Evolutionary conservation across 2,329 filamentous ascomycete species (phyloP), one percentile per base, ranked within the genome.

Genomic region (Diplocarpon rosae): DNA sequence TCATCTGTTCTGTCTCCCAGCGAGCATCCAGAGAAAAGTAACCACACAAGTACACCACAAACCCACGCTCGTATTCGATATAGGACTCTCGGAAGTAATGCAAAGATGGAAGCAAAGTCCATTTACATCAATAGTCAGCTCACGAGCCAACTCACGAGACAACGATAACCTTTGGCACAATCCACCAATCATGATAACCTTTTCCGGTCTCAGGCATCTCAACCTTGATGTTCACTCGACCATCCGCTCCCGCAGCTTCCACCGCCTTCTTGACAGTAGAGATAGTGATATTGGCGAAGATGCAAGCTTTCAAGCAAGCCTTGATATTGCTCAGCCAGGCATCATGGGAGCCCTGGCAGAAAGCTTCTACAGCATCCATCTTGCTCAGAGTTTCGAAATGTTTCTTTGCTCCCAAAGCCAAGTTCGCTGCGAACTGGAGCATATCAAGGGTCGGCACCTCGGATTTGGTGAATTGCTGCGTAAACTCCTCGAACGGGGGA

Each of bases 261-360:
- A 81, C 54, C 2, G 71, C 72, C 60, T 78, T 82, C 56, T 72
- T 73, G 38, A 83, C 61, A 1, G 69, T 69, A 17, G 71, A 70
- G 35, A 85, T 71, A 0, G 79, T 76, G 50, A 88, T 73, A 5
- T 76, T 77, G 1, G 80, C 71, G 8, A 77, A 78, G 49, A 89
- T 87, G 52, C 78, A 82, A n/a, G 82, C 76, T 56, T 78, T 78
- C 55, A 84, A 68, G 9, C 72, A 73, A 48, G 75, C 71, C 60
- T 77, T 81, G 10, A 74, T 67, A 16, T 75, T 69, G 16, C 65
- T 66, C 14, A 72, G 59, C 81, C 83, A 88, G 44, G 76, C 71
- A 10, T 72, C 73, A 53, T 83, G 72, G 36, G 70, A 73, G 9
- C 72, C 71, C 27, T 70, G 66, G 9, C 70, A 71, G 50, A 78